phyloP scores from a whole-genome alignment of 192 early-diverging fungal species.

The Phycomyces nitens region DNA sequence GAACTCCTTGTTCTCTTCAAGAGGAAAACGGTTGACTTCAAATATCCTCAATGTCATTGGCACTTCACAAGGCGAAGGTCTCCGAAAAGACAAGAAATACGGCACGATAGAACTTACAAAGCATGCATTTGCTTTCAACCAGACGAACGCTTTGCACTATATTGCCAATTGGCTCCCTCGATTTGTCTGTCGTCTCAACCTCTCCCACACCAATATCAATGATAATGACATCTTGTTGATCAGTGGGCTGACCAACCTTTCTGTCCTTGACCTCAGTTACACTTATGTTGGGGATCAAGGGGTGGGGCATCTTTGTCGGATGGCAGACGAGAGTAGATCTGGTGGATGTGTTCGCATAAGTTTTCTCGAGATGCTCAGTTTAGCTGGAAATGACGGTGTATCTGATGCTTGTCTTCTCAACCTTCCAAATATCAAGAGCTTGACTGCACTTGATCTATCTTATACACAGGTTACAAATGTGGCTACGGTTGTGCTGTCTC shows the following conservation, averaged over 20 bases:
- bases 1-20: background rate
- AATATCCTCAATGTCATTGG: background rate
- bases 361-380: background rate
- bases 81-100: background rate
- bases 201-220: background rate
- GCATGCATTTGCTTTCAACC: background rate
- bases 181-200: background rate
- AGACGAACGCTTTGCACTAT: background rate
- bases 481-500: background rate
- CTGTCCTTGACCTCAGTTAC: background rate
- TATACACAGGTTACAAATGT: background rate
- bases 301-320: background rate
- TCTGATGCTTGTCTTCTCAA: background rate
- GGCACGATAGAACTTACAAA: background rate
- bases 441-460: background rate
- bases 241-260: background rate
- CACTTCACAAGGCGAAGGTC: background rate
- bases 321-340: background rate
- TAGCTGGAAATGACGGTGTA: background rate
- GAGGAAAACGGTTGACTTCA: background rate
- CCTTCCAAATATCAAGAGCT: background rate
- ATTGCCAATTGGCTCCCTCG: background rate
- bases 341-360: background rate
- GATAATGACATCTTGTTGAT: constrained; percentile 6
- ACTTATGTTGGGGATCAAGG: background rate